A percentile compares a stretch with the other conserved stretches of the same genome.
These are phyloP conservation scores for Edaphochlamys debaryana DNA, from an alignment of 139 green algal species.

Conservation along the genomic window DNA sequence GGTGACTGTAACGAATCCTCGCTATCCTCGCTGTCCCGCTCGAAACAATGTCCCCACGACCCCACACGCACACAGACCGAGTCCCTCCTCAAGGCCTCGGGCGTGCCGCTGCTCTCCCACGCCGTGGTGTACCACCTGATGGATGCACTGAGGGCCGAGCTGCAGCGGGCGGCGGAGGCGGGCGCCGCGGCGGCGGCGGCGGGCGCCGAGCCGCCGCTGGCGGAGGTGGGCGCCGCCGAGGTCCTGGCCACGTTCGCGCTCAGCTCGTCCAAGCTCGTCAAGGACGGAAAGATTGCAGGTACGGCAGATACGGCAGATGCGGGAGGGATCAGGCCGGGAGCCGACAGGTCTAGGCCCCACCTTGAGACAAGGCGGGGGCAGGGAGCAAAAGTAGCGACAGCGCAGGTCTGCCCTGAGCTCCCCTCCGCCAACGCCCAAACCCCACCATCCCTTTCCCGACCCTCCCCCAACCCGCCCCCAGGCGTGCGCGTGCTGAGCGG, in stretches of 20 bases:
- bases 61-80: slow-evolving; percentile 60
- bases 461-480: not conserved
- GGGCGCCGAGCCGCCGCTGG: slow-evolving; percentile 30
- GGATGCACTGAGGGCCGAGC: slow-evolving; percentile 61
- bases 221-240: slow-evolving; percentile 53
- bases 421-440: not conserved
- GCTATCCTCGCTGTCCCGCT: too few species aligned
- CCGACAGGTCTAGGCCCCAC: too few species aligned
- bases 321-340: too few species aligned
- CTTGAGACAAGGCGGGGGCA: too few species aligned
- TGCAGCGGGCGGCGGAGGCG: slow-evolving; percentile 50
- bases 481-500: slow-evolving; percentile 33
- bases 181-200: slow-evolving; percentile 2
- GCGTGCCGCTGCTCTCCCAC: slow-evolving; percentile 68
- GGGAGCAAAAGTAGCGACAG: too few species aligned
- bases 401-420: not conserved
- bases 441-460: not conserved
- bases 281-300: slow-evolving; percentile 33
- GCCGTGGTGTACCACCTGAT: slow-evolving; percentile 89
- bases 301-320: too few species aligned
- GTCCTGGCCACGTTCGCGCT: slow-evolving; percentile 60
- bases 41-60: too few species aligned
- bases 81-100: slow-evolving; percentile 38
- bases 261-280: slow-evolving; percentile 12
- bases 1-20: too few species aligned